Evolutionary conservation across 2,329 filamentous ascomycete species (phyloP).

Genomic region (Zasmidium angulare): DNA sequence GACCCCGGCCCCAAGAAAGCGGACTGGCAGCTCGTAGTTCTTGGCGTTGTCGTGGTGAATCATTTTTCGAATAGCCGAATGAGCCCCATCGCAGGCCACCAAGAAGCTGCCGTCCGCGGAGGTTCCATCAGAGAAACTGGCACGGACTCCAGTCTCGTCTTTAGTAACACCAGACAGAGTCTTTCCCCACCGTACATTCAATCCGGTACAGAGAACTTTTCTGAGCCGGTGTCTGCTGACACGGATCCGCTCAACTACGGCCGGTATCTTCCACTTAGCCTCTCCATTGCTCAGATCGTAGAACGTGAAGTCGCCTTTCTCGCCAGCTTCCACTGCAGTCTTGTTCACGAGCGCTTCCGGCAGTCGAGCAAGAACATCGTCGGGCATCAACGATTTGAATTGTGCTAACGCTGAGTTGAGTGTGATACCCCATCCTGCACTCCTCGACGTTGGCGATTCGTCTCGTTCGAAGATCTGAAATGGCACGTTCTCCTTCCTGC

Average conservation of each 20-base stretch:
- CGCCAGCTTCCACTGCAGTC: slow-evolving; percentile 49
- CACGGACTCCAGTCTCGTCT: slow-evolving; percentile 5
- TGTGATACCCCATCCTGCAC: slow-evolving; percentile 58
- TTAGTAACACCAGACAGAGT: slow-evolving; percentile 3
- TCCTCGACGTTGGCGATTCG: slow-evolving; percentile 10
- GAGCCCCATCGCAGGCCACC: slow-evolving; percentile 15
- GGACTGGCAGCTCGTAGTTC: slow-evolving; percentile 46
- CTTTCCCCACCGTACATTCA: slow-evolving; percentile 16
- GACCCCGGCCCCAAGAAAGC: slow-evolving; percentile 45
- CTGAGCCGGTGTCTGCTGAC: slow-evolving; percentile 13
- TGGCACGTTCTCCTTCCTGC: slow-evolving; percentile 16
- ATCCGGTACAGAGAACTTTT: slow-evolving; percentile 2
- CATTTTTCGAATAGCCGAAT: slow-evolving; percentile 10
- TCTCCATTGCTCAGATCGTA: slow-evolving; percentile 53
- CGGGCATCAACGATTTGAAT: slow-evolving; percentile 53
- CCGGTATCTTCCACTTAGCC: slow-evolving; percentile 26
- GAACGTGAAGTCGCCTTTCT: slow-evolving; percentile 54
- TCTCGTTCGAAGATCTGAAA: slow-evolving; percentile 24
- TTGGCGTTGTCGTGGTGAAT: slow-evolving; percentile 19
- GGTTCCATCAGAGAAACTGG: slow-evolving; percentile 10
- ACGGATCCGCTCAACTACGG: slow-evolving; percentile 14
- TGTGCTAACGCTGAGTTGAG: slow-evolving; percentile 61
- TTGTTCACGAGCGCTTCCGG: slow-evolving; percentile 56
- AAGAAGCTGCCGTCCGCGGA: slow-evolving; percentile 10
- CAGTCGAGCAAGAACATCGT: slow-evolving; percentile 46